Evolutionary conservation across 805 yeast genomes (phyloP).

Genomic region (Aciculoconidium aculeatum): DNA sequence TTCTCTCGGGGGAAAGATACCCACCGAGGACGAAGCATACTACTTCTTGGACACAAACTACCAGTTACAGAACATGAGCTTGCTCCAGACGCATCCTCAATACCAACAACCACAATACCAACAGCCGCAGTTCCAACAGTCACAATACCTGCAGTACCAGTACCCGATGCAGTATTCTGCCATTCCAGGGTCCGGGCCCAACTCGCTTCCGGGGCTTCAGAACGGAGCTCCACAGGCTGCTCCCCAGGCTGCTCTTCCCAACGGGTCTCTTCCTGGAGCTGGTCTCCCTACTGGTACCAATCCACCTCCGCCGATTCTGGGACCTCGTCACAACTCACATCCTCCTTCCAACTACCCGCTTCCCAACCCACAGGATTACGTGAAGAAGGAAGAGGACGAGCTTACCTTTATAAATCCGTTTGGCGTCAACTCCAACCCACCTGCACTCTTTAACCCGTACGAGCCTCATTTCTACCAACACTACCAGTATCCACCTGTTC

Average conservation of each 20-base stretch:
- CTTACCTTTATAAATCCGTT: too few relatives aligned
- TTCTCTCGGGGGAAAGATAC: constrained; percentile 52
- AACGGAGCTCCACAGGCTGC: constrained; percentile 1
- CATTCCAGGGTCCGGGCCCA: neutral
- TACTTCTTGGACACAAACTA: constrained; percentile 42
- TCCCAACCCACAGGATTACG: constrained; percentile 7
- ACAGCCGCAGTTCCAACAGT: constrained; percentile 8
- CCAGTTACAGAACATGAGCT: constrained; percentile 36
- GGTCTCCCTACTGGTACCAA: constrained; percentile 4
- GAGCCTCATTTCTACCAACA: too few relatives aligned
- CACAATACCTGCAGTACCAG: constrained; percentile 8
- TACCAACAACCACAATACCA: constrained; percentile 7
- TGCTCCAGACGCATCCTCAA: constrained; percentile 12
- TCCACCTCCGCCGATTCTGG: constrained; percentile 5
- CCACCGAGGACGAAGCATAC: constrained; percentile 45
- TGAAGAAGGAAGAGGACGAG: constrained; percentile 6
- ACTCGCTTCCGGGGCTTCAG: too few relatives aligned
- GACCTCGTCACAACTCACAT: constrained; percentile 10
- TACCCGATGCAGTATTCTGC: constrained; percentile 4
- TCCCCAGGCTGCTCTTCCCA: constrained; percentile 1
- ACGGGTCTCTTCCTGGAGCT: constrained; percentile 1
- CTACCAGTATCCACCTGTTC: constrained; percentile 3
- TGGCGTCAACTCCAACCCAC: too few relatives aligned
- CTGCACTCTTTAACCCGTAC: constrained; percentile 4
- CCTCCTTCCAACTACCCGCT: constrained; percentile 8